Evolutionary conservation across 306 rosid genomes (phyloP).

Genomic region (Cucurbita pepo): DNA sequence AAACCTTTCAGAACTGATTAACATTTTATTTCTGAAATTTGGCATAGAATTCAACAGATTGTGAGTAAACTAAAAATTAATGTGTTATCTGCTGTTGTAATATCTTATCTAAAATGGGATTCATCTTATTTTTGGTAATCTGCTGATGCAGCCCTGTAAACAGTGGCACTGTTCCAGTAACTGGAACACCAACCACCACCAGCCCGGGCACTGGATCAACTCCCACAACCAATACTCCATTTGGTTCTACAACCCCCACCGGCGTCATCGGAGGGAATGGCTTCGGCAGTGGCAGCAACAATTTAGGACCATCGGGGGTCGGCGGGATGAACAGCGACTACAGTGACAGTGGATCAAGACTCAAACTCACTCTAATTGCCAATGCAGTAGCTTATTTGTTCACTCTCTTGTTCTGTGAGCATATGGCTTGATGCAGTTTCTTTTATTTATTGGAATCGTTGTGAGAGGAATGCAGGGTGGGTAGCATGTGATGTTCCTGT

Average conservation of each 20-base stretch:
- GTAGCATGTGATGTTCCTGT: background rate
- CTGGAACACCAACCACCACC: slow-evolving; percentile 9
- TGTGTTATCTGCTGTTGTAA: too few relatives aligned
- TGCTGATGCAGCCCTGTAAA: slow-evolving; percentile 1
- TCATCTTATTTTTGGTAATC: background rate
- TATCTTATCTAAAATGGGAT: background rate
- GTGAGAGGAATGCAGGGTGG: background rate
- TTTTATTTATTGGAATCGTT: background rate
- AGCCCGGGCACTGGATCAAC: background rate
- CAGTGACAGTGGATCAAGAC: background rate
- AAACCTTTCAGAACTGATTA: background rate
- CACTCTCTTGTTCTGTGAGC: background rate
- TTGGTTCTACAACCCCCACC: background rate
- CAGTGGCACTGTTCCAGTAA: background rate
- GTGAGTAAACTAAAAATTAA: too few relatives aligned
- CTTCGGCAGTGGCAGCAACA: background rate
- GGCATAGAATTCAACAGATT: too few relatives aligned
- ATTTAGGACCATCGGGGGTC: background rate
- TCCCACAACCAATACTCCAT: slow-evolving; percentile 4
- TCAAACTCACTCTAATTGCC: background rate
- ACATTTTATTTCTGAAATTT: too few relatives aligned
- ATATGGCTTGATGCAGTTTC: background rate
- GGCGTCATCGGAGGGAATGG: slow-evolving; percentile 6
- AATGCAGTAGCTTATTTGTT: background rate
- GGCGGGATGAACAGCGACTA: slow-evolving; percentile 7